Conservation (phyloP, 306 rosid species). For the Pterocarpus macrocarpus region DNA sequence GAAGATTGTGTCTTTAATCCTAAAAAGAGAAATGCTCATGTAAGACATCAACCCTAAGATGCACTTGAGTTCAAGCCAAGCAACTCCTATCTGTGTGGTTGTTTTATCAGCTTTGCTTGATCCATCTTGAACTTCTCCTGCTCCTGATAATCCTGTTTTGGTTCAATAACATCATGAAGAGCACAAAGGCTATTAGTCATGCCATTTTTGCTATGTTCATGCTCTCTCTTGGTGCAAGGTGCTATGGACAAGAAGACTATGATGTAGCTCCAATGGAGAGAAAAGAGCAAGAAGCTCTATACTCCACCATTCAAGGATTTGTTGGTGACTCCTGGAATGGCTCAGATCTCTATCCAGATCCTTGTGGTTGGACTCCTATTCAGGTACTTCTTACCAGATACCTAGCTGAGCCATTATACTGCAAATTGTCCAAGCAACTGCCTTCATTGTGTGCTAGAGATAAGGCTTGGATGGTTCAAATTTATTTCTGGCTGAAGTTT, state of each 20-base stretch:
- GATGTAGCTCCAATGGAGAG: slow-evolving; percentile 83
- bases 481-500: slow-evolving; percentile 31
- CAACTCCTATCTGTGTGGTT: slow-evolving; percentile 16
- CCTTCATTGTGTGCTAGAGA: slow-evolving; percentile 35
- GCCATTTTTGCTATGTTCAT: slow-evolving; percentile 48
- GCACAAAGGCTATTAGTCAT: slow-evolving; percentile 12
- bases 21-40: slow-evolving; percentile 50
- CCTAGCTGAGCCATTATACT: background rate
- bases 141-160: slow-evolving; percentile 32
- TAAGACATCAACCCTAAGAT: background rate
- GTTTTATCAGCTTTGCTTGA: slow-evolving; percentile 24
- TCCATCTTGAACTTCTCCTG: slow-evolving; percentile 19
- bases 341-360: slow-evolving; percentile 96
- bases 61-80: slow-evolving; percentile 13
- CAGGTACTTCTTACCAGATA: slow-evolving; percentile 63
- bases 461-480: slow-evolving; percentile 18
- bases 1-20: slow-evolving; percentile 2
- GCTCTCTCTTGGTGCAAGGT: slow-evolving; percentile 51
- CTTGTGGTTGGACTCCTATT: slow-evolving; percentile 98
- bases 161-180: slow-evolving; percentile 54
- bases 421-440: slow-evolving; percentile 28
- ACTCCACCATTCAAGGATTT: slow-evolving; percentile 88
- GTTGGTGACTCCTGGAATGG: slow-evolving; percentile 97
- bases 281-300: slow-evolving; percentile 74
- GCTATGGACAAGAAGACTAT: slow-evolving; percentile 60